phyloP scores from a whole-genome alignment of 2,329 filamentous ascomycete genomes.

The Epichloe baconii region DNA sequence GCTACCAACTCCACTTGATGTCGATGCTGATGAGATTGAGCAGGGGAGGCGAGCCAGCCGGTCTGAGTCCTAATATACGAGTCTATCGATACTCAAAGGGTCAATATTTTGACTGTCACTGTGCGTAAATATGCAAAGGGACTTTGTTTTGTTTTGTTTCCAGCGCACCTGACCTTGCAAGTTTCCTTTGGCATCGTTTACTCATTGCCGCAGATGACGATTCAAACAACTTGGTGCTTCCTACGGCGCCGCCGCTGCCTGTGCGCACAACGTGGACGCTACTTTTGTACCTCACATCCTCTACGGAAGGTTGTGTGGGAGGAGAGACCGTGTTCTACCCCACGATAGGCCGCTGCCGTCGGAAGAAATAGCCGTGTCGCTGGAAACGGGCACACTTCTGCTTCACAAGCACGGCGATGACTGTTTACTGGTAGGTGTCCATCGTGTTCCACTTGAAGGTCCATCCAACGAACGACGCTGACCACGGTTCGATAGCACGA shows the following conservation, averaged over 20 bases:
- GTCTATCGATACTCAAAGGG: slow-evolving; percentile 77
- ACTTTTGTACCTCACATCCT: slow-evolving; percentile 72
- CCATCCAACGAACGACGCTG: background rate
- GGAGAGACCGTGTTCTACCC: slow-evolving; percentile 87
- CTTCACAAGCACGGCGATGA: slow-evolving; percentile 82
- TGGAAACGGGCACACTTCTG: slow-evolving; percentile 75
- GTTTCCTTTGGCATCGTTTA: background rate
- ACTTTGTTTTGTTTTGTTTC: no score
- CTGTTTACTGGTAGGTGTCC: slow-evolving; percentile 54
- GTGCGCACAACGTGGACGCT: slow-evolving; percentile 75
- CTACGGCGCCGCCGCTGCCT: slow-evolving; percentile 15
- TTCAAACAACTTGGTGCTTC: slow-evolving; percentile 57
- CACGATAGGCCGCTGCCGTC: slow-evolving; percentile 42
- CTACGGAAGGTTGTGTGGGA: slow-evolving; percentile 60
- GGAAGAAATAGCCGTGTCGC: slow-evolving; percentile 56
- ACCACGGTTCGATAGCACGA: slow-evolving; percentile 46
- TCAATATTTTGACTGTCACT: slow-evolving; percentile 89
- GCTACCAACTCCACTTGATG: no score
- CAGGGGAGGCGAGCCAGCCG: slow-evolving; percentile 76
- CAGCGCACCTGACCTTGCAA: background rate
- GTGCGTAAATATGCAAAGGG: slow-evolving; percentile 34
- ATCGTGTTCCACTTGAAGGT: background rate
- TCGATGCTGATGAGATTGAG: slow-evolving; percentile 11
- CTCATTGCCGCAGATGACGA: slow-evolving; percentile 61
- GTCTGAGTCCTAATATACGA: slow-evolving; percentile 76